Conservation (phyloP, 768 basidiomycete species). For the Austroboletus festivus region DNA sequence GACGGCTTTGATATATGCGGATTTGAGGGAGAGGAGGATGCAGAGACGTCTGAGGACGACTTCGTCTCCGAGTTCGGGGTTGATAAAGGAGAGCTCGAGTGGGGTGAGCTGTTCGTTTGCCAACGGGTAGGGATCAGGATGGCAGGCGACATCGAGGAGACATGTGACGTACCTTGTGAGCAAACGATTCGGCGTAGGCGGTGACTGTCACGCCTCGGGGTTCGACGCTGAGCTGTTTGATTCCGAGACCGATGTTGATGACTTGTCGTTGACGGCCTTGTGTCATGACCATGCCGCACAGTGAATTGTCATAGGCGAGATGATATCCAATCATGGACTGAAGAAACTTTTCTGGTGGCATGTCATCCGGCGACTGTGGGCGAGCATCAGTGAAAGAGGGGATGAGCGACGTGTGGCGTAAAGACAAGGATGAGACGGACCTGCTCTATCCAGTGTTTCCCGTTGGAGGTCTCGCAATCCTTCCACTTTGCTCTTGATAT, state of each 20-base stretch:
- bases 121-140: too few species aligned
- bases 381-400: not conserved
- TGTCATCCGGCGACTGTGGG: conserved; percentile 50
- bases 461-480: conserved; percentile 54
- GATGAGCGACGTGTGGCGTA: not conserved
- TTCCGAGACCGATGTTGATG: conserved; percentile 77
- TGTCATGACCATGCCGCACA: conserved; percentile 84
- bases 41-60: conserved; percentile 69
- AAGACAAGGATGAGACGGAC: conserved; percentile 41
- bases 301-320: conserved; percentile 60
- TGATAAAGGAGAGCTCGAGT: conserved; percentile 52
- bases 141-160: too few species aligned
- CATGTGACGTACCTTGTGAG: conserved; percentile 61
- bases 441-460: conserved; percentile 85
- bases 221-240: conserved; percentile 64
- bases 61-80: conserved; percentile 53
- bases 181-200: conserved; percentile 67
- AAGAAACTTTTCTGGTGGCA: conserved; percentile 61
- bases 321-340: conserved; percentile 82
- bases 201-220: conserved; percentile 56
- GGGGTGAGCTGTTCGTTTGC: conserved; percentile 40
- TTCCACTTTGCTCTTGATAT: conserved; percentile 75
- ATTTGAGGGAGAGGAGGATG: conserved; percentile 75
- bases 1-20: conserved; percentile 80
- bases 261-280: conserved; percentile 75